phyloP scores from a whole-genome alignment of 1,139 yeast species.

The Hyphopichia buzzinii region DNA sequence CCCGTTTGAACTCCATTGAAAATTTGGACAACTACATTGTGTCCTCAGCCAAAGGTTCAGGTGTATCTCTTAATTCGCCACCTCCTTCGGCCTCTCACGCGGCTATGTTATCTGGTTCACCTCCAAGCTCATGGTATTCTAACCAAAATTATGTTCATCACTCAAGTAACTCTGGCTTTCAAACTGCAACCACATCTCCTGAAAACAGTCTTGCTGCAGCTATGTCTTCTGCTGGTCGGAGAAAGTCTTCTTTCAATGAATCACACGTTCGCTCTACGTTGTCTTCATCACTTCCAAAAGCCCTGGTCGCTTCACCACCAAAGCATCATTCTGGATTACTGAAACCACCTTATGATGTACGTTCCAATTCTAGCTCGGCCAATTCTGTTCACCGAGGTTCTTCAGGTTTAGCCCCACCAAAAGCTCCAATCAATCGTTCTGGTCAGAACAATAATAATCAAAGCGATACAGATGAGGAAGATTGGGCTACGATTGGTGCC shows the following conservation, averaged over 20 bases:
- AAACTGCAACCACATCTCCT: constrained; percentile 14
- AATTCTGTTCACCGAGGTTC: constrained; percentile 3
- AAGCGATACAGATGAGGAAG: constrained; percentile 85
- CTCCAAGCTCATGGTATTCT: constrained; percentile 25
- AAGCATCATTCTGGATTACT: constrained; percentile 4
- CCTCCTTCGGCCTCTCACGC: constrained; percentile 25
- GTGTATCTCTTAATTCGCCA: constrained; percentile 36
- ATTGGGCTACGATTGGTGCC: constrained; percentile 90
- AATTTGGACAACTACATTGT: constrained; percentile 43
- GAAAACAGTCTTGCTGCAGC: constrained; percentile 18
- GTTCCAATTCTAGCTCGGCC: constrained; percentile 11
- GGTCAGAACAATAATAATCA: constrained; percentile 7
- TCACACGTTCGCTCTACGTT: constrained; percentile 43
- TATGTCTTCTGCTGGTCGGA: constrained; percentile 20
- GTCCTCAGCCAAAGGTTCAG: constrained; percentile 40
- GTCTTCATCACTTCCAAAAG: constrained; percentile 26
- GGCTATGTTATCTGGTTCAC: constrained; percentile 20
- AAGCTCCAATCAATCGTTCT: not conserved
- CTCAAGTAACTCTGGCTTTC: constrained; percentile 15
- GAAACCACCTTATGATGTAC: constrained; percentile 9
- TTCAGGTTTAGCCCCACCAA: not conserved
- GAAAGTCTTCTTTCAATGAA: constrained; percentile 47
- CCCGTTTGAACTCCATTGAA: constrained; percentile 44
- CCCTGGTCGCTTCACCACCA: constrained; percentile 5
- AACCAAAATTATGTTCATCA: constrained; percentile 20